Conservation (phyloP, 257 asterid genomes). For the Przewalskia tangutica region DNA sequence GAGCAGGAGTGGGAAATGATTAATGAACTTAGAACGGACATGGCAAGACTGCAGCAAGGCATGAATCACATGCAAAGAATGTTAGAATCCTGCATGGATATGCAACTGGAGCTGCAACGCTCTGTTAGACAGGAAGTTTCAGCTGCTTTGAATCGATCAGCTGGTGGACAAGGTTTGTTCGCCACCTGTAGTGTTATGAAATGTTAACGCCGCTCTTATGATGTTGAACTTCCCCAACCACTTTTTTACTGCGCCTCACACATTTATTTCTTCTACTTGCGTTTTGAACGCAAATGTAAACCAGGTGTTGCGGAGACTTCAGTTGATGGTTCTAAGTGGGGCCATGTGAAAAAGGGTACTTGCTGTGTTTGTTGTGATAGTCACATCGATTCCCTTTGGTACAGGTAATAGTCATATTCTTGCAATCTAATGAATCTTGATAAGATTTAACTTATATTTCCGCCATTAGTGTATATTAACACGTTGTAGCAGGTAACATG, state of each 20-base stretch:
- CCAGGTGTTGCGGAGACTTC: conserved; percentile 64
- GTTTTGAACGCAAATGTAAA: neutral
- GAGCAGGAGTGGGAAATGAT: conserved; percentile 78
- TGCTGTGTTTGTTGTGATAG: conserved; percentile 92
- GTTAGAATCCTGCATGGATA: conserved; percentile 99
- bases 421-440: neutral
- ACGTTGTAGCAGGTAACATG: neutral
- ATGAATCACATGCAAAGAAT: conserved; percentile 95
- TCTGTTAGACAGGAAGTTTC: conserved; percentile 95
- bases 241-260: neutral
- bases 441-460: neutral
- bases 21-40: conserved; percentile 73
- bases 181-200: neutral
- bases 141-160: conserved; percentile 78
- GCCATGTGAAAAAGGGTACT: conserved; percentile 80
- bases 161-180: conserved; percentile 62
- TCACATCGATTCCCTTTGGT: conserved; percentile 83
- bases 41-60: conserved; percentile 84
- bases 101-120: conserved; percentile 96
- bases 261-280: neutral
- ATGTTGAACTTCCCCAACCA: neutral
- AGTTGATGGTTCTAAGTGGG: conserved; percentile 76
- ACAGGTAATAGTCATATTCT: conserved; percentile 45
- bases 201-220: neutral
- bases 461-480: neutral